A percentile compares a stretch with the other conserved stretches of the same genome.
Conservation (phyloP, 768 basidiomycete genomes). For the Tricholoma matsutake region DNA sequence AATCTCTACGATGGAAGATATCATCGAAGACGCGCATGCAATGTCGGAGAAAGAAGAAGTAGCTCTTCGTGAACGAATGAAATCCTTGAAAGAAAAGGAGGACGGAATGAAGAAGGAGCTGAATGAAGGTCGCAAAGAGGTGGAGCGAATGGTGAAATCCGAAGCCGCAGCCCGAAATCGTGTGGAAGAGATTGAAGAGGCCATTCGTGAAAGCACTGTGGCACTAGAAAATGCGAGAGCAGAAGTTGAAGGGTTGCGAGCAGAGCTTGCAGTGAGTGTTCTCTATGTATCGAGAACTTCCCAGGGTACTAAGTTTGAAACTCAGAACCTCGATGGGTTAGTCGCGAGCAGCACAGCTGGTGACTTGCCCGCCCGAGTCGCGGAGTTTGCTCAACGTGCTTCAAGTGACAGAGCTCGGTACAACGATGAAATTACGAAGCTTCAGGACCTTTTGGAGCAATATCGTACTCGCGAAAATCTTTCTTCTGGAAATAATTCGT, state of each 20-base stretch:
- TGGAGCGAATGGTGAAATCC: constrained; percentile 58
- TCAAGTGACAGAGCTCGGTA: constrained; percentile 51
- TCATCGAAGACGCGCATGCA: constrained; percentile 72
- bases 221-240: constrained; percentile 88
- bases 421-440: constrained; percentile 51
- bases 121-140: constrained; percentile 57
- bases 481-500: not conserved
- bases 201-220: constrained; percentile 79
- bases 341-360: constrained; percentile 39
- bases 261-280: constrained; percentile 67
- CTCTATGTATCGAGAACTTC: not conserved
- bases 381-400: constrained; percentile 45
- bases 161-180: constrained; percentile 62
- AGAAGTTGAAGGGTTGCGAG: constrained; percentile 78
- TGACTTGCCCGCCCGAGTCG: constrained; percentile 43
- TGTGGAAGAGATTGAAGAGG: constrained; percentile 86
- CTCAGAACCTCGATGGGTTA: constrained; percentile 65
- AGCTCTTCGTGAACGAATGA: constrained; percentile 57
- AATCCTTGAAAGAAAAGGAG: constrained; percentile 70
- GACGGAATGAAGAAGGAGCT: constrained; percentile 71
- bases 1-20: constrained; percentile 74
- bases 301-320: constrained; percentile 2
- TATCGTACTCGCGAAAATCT: constrained; percentile 20
- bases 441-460: constrained; percentile 48
- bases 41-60: constrained; percentile 74